A percentile compares a stretch with the other conserved stretches of the same genome.
These are phyloP conservation scores for Rhododendron molle DNA, from an alignment of 148 eudicot genomes.

Conservation along the genomic window DNA sequence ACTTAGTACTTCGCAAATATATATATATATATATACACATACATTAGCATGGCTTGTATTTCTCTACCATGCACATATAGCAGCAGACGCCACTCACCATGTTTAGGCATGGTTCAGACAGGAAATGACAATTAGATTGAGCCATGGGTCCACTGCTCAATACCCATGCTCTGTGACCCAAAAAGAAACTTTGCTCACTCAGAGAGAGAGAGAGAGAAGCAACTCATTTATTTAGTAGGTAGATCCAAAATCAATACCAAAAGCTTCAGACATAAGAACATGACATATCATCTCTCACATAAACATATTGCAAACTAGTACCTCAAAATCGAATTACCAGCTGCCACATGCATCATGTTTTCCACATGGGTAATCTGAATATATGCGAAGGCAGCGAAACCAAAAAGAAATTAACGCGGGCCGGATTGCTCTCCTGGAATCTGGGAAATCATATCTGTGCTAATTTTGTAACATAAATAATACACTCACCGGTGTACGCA, in stretches of 20 bases:
- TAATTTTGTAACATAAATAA: no score
- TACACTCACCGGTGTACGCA: no score
- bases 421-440: background rate
- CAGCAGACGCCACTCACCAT: background rate
- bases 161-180: no score
- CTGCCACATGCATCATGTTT: background rate
- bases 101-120: constrained; percentile 4
- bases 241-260: background rate
- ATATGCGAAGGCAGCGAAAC: background rate
- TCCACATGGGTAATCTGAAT: background rate
- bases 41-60: background rate
- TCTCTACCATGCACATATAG: background rate
- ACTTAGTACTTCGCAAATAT: background rate
- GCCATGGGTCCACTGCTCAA: background rate
- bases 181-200: no score
- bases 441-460: background rate
- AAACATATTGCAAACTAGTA: background rate
- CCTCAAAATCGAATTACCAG: no score
- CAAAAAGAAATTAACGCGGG: background rate
- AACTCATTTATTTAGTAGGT: background rate
- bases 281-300: background rate
- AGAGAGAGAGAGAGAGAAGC: background rate
- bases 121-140: background rate
- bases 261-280: background rate
- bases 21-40: background rate